Conservation (phyloP, 2,329 filamentous ascomycete species). For the Huntiella bhutanensis region DNA sequence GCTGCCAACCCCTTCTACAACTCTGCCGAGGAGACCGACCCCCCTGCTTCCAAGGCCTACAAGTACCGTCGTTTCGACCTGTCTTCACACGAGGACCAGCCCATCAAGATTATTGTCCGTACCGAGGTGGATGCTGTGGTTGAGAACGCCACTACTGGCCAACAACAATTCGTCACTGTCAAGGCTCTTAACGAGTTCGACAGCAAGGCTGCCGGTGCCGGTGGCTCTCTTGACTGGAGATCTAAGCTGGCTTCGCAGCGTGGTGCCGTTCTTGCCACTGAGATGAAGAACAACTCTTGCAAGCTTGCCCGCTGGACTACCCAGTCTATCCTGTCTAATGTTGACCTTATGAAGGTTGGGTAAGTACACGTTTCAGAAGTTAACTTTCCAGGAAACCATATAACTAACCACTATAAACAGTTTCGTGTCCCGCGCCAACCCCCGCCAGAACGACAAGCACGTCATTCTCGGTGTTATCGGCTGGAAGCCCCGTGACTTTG, state of each 20-base stretch:
- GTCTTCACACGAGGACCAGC: constrained; percentile 84
- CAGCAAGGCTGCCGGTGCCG: constrained; percentile 87
- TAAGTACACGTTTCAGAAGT: constrained; percentile 25
- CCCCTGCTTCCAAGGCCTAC: constrained; percentile 90
- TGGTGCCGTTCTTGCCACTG: constrained; percentile 91
- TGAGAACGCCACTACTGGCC: constrained; percentile 82
- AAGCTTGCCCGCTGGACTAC: constrained; percentile 97
- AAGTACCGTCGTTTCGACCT: constrained; percentile 96
- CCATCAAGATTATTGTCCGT: constrained; percentile 79
- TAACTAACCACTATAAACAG: constrained; percentile 25
- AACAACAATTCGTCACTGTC: constrained; percentile 79
- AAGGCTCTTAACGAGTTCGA: constrained; percentile 99
- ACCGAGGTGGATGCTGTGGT: constrained; percentile 90
- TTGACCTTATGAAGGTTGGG: constrained; percentile 98
- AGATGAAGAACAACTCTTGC: constrained; percentile 99
- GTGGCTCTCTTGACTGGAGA: constrained; percentile 91
- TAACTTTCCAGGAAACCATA: not conserved
- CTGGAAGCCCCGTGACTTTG: constrained; percentile 96
- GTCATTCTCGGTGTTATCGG: constrained; percentile 87
- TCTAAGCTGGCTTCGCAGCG: constrained; percentile 85
- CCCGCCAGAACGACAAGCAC: constrained; percentile 82
- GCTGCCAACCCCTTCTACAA: constrained; percentile 98
- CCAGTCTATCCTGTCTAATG: constrained; percentile 87
- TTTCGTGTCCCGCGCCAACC: constrained; percentile 88
- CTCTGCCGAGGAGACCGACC: constrained; percentile 75